Evolutionary conservation across 2,329 filamentous ascomycete species (phyloP).

Genomic region (Pseudopyricularia javanii): DNA sequence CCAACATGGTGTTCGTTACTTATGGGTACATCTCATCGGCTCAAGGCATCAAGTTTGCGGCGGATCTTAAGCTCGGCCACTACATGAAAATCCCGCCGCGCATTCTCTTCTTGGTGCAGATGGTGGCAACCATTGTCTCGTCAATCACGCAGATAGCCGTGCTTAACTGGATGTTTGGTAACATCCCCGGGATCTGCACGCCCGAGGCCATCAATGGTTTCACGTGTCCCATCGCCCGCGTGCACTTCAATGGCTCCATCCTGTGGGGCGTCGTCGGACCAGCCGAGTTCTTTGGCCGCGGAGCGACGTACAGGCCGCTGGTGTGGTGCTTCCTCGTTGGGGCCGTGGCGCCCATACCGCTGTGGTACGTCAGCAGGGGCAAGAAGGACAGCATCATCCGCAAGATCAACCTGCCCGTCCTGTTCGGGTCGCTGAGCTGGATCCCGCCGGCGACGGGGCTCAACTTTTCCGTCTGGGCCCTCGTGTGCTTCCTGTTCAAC

Average conservation of each 20-base stretch:
- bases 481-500: constrained; percentile 81
- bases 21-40: constrained; percentile 84
- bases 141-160: constrained; percentile 73
- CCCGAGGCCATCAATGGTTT: constrained; percentile 73
- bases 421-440: constrained; percentile 75
- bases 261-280: constrained; percentile 85
- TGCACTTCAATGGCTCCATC: constrained; percentile 84
- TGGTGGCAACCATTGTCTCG: constrained; percentile 63
- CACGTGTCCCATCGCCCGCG: constrained; percentile 74
- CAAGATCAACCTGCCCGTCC: constrained; percentile 69
- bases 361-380: constrained; percentile 59
- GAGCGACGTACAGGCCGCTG: constrained; percentile 61
- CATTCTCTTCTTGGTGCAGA: constrained; percentile 68
- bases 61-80: constrained; percentile 76
- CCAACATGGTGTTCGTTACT: constrained; percentile 88
- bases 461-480: constrained; percentile 78
- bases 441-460: constrained; percentile 78
- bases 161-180: constrained; percentile 80
- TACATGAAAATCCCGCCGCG: constrained; percentile 80
- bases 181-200: constrained; percentile 68
- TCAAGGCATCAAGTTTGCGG: constrained; percentile 80
- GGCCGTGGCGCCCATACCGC: constrained; percentile 57
- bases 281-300: constrained; percentile 65
- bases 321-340: constrained; percentile 76
- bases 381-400: constrained; percentile 51